Evolutionary conservation across 2,329 filamentous ascomycete genomes (phyloP), one percentile per base, ranked within the genome.

Genomic region (Trichophyton simii): DNA sequence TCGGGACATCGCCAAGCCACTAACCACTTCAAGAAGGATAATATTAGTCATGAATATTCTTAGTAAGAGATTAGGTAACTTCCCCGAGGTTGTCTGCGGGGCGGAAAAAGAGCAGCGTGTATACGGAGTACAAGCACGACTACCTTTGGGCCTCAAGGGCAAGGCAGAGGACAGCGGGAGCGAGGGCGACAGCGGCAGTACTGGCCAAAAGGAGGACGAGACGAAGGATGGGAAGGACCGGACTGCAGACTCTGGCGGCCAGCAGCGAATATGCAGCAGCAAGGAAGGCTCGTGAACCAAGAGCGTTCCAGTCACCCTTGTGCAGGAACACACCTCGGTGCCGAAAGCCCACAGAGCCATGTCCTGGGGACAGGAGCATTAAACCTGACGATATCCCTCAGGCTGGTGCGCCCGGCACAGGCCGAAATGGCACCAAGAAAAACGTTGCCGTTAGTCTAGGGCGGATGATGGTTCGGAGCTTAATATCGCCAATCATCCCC

Each of bases 391-490:
- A 55, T 55, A 13, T 55, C 25, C 31, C 50, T 31, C 25, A 34
- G 7, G 50, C 50, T 36, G 25, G 50, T 55, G 50, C 50, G 34
- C 25, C 50, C 50, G 50, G 50, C 31, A 55, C 50, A 55, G 50
- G 50, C 50, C 50, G 50, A 55, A 55, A n/a, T 55, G 50, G 50
- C 50, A 28, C 46, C 46, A 28, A 50, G 46, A 50, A 48, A 20
- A 50, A 50, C 46, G 46, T 50, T 50, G 46, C 46, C 22, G 46
- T 50, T 50, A 50, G 46, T 50, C 46, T 3, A 50, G n/a, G 20
- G 46, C 46, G 46, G 46, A 28, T 50, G 46, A 28, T 22, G 18
- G 41, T 44, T 44, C 41, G 41, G 46, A 50, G 46, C 20, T 50
- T 50, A 50, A 50, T 22, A 20, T 50, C 20, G 22, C 46, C 22